Percentiles rank a stretch among this genome's conserved stretches.
phyloP scores from a whole-genome alignment of 2,329 filamentous ascomycete genomes.

The Lasiodiplodia citricola region DNA sequence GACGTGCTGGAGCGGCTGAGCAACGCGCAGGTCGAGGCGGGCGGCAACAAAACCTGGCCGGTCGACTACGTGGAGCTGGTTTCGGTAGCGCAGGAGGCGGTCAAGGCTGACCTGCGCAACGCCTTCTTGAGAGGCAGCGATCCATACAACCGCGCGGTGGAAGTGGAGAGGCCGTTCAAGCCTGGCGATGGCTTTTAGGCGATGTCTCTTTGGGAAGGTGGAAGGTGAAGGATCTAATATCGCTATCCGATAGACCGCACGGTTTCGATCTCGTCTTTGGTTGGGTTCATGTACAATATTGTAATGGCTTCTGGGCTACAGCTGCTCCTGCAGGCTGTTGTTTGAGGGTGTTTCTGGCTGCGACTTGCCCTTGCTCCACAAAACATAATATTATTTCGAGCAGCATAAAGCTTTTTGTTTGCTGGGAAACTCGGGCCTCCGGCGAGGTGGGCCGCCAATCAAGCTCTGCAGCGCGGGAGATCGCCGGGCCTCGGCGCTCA shows the following conservation, averaged over 20 bases:
- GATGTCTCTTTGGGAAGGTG: background rate
- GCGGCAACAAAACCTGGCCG: conserved; percentile 31
- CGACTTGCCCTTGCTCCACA: too few relatives aligned
- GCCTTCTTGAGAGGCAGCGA: conserved; percentile 55
- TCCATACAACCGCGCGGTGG: conserved; percentile 52
- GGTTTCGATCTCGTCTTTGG: background rate
- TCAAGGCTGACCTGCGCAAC: conserved; percentile 44
- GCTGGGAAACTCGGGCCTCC: background rate
- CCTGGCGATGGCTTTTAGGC: conserved; percentile 55
- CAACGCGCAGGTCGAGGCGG: conserved; percentile 40
- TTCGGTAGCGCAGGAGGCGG: conserved; percentile 39
- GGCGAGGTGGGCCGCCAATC: conserved; percentile 5
- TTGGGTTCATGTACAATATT: background rate
- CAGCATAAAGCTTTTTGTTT: background rate
- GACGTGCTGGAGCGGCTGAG: conserved; percentile 43
- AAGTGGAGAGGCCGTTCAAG: conserved; percentile 56
- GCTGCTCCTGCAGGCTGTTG: background rate
- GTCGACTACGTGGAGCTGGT: conserved; percentile 6
- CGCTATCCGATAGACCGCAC: too few relatives aligned
- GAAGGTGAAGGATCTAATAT: too few relatives aligned
- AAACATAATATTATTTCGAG: background rate
- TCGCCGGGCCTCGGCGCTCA: conserved; percentile 12
- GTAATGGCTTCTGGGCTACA: background rate
- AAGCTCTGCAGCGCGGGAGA: conserved; percentile 12
- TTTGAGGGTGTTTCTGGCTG: background rate